phyloP scores from a whole-genome alignment of 495 filamentous ascomycete species.

The Parathielavia hyrcaniae region DNA sequence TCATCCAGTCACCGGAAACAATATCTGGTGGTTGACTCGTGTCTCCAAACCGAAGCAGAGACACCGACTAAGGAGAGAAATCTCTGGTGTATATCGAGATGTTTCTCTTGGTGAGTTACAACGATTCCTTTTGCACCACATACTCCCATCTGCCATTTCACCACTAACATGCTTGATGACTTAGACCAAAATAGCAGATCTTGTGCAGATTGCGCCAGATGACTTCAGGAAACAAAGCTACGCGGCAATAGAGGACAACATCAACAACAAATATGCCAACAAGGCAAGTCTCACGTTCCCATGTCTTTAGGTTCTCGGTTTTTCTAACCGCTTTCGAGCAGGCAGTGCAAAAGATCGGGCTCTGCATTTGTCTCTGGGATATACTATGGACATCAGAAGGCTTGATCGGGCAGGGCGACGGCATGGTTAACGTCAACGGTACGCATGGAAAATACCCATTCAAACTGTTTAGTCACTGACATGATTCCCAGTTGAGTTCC shows the following conservation, averaged over 20 bases:
- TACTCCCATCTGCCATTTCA: not conserved
- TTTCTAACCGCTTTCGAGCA: conserved; percentile 10
- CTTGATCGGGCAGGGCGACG: conserved; percentile 81
- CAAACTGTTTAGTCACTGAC: not conserved
- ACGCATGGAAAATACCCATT: conserved; percentile 13
- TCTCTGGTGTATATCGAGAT: conserved; percentile 15
- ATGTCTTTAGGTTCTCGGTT: not conserved
- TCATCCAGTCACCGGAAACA: too few relatives aligned
- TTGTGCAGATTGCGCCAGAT: conserved; percentile 81
- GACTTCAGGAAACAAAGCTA: conserved; percentile 75
- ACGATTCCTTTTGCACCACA: too few relatives aligned
- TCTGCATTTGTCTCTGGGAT: conserved; percentile 89
- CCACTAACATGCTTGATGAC: not conserved
- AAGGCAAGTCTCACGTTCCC: conserved; percentile 50
- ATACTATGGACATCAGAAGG: conserved; percentile 82
- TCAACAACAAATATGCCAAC: conserved; percentile 94
- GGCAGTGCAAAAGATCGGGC: conserved; percentile 64
- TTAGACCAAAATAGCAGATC: conserved; percentile 70
- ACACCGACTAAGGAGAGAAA: not conserved
- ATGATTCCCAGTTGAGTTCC: conserved; percentile 66
- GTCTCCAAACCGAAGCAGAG: too few relatives aligned
- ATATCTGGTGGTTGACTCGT: too few relatives aligned
- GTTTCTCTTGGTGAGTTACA: conserved; percentile 40
- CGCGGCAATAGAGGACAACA: conserved; percentile 81
- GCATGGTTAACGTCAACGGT: conserved; percentile 90